Percentiles rank a stretch among this genome's conserved stretches.
Conservation (phyloP, 495 filamentous ascomycete species). For the Gamarada debralockiae region DNA sequence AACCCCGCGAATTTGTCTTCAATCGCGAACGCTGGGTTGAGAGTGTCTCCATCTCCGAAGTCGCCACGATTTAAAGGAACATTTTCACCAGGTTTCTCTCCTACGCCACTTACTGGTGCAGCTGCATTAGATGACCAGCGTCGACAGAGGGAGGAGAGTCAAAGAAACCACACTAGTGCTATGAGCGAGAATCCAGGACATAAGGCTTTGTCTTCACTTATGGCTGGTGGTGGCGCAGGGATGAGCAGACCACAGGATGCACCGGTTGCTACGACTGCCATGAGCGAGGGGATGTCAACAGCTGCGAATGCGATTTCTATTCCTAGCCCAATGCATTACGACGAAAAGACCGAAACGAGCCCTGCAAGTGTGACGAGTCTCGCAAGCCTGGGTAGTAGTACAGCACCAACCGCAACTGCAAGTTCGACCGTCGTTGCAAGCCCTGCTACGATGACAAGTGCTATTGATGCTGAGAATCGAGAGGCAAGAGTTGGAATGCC, state of each 20-base stretch:
- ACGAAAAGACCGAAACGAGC: slow-evolving; percentile 36
- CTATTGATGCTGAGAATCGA: slow-evolving; percentile 22
- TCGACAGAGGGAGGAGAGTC: slow-evolving; percentile 44
- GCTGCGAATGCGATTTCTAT: slow-evolving; percentile 36
- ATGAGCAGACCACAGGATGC: slow-evolving; percentile 50
- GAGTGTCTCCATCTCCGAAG: slow-evolving; percentile 43
- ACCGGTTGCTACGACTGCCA: slow-evolving; percentile 29
- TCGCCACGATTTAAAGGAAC: slow-evolving; percentile 41
- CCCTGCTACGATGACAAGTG: slow-evolving; percentile 23
- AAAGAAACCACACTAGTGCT: slow-evolving; percentile 31
- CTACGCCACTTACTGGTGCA: slow-evolving; percentile 48
- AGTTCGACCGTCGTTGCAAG: slow-evolving; percentile 29
- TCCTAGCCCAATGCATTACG: slow-evolving; percentile 26
- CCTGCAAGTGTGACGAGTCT: slow-evolving; percentile 39
- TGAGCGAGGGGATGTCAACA: slow-evolving; percentile 37
- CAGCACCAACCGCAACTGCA: slow-evolving; percentile 42
- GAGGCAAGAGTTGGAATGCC: slow-evolving; percentile 7
- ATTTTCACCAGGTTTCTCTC: slow-evolving; percentile 43
- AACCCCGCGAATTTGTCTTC: slow-evolving; percentile 33
- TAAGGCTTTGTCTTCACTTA: slow-evolving; percentile 48
- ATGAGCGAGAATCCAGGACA: slow-evolving; percentile 50
- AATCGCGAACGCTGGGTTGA: slow-evolving; percentile 32
- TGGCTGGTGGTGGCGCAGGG: slow-evolving; percentile 42
- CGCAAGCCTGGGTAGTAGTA: slow-evolving; percentile 29
- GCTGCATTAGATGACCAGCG: slow-evolving; percentile 52